Evolutionary conservation across 306 rosid genomes (phyloP), one percentile per base, ranked within the genome.

Genomic region (Gleditsia sinensis): DNA sequence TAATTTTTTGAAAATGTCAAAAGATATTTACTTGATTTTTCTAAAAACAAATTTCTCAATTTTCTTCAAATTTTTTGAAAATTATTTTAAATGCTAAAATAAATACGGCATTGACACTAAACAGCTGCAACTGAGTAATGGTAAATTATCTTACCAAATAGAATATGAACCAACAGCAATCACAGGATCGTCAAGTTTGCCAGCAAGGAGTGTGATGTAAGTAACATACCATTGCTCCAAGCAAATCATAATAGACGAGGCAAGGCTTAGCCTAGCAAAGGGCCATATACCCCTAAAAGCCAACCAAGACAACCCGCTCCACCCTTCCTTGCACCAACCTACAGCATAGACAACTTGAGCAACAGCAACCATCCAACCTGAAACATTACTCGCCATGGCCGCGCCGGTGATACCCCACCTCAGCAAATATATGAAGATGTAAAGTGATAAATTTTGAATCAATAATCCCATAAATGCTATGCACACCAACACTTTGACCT

Each of bases 291-390:
- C 94, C 37, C 59, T 77, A 64, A 92, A 92, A 21, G 98, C 94
- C 61, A 61, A 36, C 91, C 84, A 78, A 28, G 96, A 85, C 4
- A 83, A 80, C 8, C 96, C 98, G 46, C 2, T 84, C 98, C 98
- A 92, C 9, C 88, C 92, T 71, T 88, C 91, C 8, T 83, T 80
- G 77, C 90, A 84, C 94, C 98, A 93, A 19, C 83, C 87, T 2
- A 81, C 19, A 14, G 75, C 83, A 72, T 90, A 88, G 7, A 74
- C 20, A 77, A 78, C 74, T 49, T 83, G 81, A 43, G 86, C 86
- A 68, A 68, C 4, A 17, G 80, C 78, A 71, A 77, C 33, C 9
- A 24, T 7, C 96, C 96, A 88, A 39, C 86, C 63, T 2, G 85
- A 69, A 36, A 90, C 42, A 43, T 90, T 76, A 74, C 13, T 79